Evolutionary conservation across 495 filamentous ascomycete genomes (phyloP).

Genomic region (Hypomontagnella monticulosa): DNA sequence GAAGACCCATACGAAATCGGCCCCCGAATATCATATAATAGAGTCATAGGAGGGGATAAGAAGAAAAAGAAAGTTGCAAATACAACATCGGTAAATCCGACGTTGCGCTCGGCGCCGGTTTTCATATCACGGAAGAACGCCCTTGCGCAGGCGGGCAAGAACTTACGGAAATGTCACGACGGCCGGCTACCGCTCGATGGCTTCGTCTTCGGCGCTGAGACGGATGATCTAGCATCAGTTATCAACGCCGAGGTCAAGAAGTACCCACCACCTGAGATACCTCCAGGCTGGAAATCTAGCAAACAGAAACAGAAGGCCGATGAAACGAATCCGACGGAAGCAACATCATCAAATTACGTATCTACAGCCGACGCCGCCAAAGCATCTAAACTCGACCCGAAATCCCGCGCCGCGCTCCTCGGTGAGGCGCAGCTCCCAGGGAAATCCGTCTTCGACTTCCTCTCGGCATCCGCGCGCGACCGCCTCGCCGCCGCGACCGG

Average conservation of each 20-base stretch:
- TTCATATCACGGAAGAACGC: slow-evolving; percentile 81
- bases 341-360: slow-evolving; percentile 55
- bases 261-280: slow-evolving; percentile 79
- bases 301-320: slow-evolving; percentile 57
- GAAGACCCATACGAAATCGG: slow-evolving; percentile 95
- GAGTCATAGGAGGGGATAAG: slow-evolving; percentile 83
- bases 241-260: slow-evolving; percentile 68
- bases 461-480: slow-evolving; percentile 82
- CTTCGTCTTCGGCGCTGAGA: slow-evolving; percentile 74
- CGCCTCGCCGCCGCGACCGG: slow-evolving; percentile 80
- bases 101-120: slow-evolving; percentile 72
- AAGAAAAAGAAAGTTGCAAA: slow-evolving; percentile 72
- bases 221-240: slow-evolving; percentile 62
- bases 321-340: slow-evolving; percentile 33
- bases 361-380: slow-evolving; percentile 80
- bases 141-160: slow-evolving; percentile 63
- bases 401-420: slow-evolving; percentile 79
- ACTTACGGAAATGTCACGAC: slow-evolving; percentile 85
- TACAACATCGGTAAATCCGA: slow-evolving; percentile 65
- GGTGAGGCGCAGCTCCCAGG: slow-evolving; percentile 85
- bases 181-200: slow-evolving; percentile 86
- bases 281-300: slow-evolving; percentile 77
- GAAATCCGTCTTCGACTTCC: slow-evolving; percentile 95
- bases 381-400: slow-evolving; percentile 79
- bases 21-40: slow-evolving; percentile 89